Base-by-base conservation (phyloP, 2,329 filamentous ascomycete species). In the Tolypocladium tundrense region DNA sequence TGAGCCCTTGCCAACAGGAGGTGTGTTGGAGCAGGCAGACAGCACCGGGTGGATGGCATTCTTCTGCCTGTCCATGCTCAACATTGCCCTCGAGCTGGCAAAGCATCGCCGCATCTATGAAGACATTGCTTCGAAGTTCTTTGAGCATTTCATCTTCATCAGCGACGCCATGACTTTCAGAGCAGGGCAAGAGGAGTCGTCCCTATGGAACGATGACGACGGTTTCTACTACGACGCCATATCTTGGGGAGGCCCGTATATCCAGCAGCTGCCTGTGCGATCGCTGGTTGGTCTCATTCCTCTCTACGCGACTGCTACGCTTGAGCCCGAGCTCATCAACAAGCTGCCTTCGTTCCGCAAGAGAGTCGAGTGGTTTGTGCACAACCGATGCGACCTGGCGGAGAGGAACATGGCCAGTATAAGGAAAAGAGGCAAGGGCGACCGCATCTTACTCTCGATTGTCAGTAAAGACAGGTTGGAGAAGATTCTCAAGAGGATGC, bases 41-140 rank as follows among this genome's bases (percentile, higher is more conserved):
- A 96, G 91, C 70, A 97, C 93, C 11, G 93, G 93, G 39, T 97
- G 93, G 93, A 97, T 97, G 93, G 93, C 90, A 11, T 97, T 97
- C 73, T 97, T 96, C 77, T 96, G 88, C 68, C 76, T 97, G 61
- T 91, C 86, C 75, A 97, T 97, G 93, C 81, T 97, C 68, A 97
- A 97, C 75, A 97, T 97, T 68, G 87, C 92, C 16, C 82, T 97
- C 14, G 94, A 97, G 75, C 81, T 97, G 64, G 92, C 93, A 59
- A 97, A 97, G 76, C 91, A 97, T 71, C 87, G 94, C 52, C 87
- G 92, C 45, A 96, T 88, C 58, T 97, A 97, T 72, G 93, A 97
- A 77, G 93, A 97, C 68, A 88, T 97, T 77, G 92, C 93, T 1
- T 95, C 91, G 55, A 97, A 97, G 74, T 97, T 97, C 79, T 97